Percentiles rank a stretch among this genome's conserved stretches.
Conservation (phyloP, 495 filamentous ascomycete species). For the Aspergillus baeticus region DNA sequence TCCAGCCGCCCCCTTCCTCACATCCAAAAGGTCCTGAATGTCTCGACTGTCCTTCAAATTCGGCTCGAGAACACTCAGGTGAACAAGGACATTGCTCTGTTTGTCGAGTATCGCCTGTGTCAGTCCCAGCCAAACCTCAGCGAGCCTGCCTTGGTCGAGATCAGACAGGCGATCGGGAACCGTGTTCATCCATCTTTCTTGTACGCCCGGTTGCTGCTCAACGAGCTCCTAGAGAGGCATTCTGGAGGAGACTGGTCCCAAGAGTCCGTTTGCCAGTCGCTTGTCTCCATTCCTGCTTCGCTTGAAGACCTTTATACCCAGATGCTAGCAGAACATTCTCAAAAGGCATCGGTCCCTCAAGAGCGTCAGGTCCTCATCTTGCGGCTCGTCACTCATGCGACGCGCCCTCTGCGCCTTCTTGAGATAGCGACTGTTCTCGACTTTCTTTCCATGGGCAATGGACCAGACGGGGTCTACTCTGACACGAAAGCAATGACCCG, state of each 20-base stretch:
- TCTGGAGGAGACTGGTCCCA: not conserved
- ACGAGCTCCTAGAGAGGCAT: conserved; percentile 28
- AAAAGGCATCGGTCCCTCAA: conserved; percentile 6
- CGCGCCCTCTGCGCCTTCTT: conserved; percentile 47
- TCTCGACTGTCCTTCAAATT: conserved; percentile 19
- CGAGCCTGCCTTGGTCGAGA: not conserved
- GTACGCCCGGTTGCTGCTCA: conserved; percentile 44
- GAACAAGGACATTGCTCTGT: conserved; percentile 38
- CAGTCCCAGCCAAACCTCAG: not conserved
- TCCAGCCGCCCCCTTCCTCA: conserved; percentile 38
- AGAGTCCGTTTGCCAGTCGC: conserved; percentile 11
- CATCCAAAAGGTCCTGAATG: conserved; percentile 2
- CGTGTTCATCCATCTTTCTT: conserved; percentile 5
- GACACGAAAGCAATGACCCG: conserved; percentile 27
- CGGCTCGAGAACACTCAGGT: conserved; percentile 31
- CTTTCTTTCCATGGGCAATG: not conserved
- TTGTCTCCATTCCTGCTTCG: conserved; percentile 23
- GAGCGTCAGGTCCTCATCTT: conserved; percentile 36
- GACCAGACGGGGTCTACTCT: conserved; percentile 1
- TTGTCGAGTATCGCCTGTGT: conserved; percentile 27
- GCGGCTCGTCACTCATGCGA: conserved; percentile 47
- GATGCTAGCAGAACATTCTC: conserved; percentile 42
- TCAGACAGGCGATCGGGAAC: not conserved
- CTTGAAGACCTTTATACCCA: conserved; percentile 46
- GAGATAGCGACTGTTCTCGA: conserved; percentile 39